Evolutionary conservation across 768 basidiomycete genomes (phyloP).

Genomic region (Tricholoma hemisulphureum): DNA sequence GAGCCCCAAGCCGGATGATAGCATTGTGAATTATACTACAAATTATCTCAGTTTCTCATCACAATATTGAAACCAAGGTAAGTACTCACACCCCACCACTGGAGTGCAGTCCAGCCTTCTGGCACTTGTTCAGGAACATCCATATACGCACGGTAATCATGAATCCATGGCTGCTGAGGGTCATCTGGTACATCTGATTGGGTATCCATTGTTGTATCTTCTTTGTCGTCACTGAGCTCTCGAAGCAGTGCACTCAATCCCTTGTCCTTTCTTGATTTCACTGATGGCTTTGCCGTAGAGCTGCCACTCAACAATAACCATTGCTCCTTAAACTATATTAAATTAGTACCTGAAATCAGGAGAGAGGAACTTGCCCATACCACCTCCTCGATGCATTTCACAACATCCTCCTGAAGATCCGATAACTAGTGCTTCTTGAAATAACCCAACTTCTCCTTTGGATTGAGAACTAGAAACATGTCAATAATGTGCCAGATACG

Average conservation of each 20-base stretch:
- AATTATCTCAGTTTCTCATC: background rate
- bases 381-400: background rate
- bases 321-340: background rate
- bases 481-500: background rate
- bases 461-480: constrained; percentile 22
- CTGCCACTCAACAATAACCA: background rate
- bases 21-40: background rate
- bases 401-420: constrained; percentile 15
- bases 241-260: background rate
- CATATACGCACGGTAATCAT: constrained; percentile 25
- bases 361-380: background rate
- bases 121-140: constrained; percentile 10
- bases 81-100: constrained; percentile 37
- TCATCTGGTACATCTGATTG: background rate
- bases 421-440: constrained; percentile 26
- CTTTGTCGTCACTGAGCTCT: background rate
- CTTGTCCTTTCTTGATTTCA: background rate
- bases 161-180: constrained; percentile 11
- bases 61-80: background rate
- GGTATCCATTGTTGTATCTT: background rate
- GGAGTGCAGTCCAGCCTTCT: constrained; percentile 16
- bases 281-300: background rate
- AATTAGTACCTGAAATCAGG: background rate
- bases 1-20: constrained; percentile 35
- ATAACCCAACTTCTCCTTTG: constrained; percentile 19